Evolutionary conservation across 1,139 yeast genomes (phyloP).

Genomic region (Magnusiomyces fungicola): DNA sequence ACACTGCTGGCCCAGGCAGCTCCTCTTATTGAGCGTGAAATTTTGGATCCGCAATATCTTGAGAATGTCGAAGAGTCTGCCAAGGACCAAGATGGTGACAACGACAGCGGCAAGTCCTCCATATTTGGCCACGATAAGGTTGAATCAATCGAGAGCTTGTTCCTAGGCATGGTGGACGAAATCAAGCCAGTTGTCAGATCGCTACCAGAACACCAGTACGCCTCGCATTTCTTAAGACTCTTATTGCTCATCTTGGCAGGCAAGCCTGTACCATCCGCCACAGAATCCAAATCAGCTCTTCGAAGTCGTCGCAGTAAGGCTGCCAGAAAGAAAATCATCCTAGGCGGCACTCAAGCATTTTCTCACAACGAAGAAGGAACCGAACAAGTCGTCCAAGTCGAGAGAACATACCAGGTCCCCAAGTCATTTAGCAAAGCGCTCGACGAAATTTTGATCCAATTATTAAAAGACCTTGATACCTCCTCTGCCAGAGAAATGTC

Average conservation of each 20-base stretch:
- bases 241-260: conserved; percentile 68
- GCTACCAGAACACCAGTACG: conserved; percentile 70
- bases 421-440: conserved; percentile 51
- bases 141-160: conserved; percentile 44
- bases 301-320: conserved; percentile 83
- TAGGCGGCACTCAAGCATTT: conserved; percentile 47
- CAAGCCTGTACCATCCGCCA: conserved; percentile 70
- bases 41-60: conserved; percentile 27
- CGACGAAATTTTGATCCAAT: conserved; percentile 26
- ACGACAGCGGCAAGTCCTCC: background rate
- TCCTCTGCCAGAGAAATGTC: conserved; percentile 60
- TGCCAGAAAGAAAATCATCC: conserved; percentile 89
- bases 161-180: conserved; percentile 59
- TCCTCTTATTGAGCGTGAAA: conserved; percentile 67
- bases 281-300: conserved; percentile 55
- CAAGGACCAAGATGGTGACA: too few relatives aligned
- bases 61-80: conserved; percentile 3
- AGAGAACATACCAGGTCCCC: conserved; percentile 61
- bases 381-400: conserved; percentile 16
- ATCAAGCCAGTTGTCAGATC: conserved; percentile 49
- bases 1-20: conserved; percentile 74
- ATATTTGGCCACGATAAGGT: background rate
- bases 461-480: conserved; percentile 37
- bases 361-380: conserved; percentile 25
- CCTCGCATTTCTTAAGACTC: conserved; percentile 79